These are phyloP conservation scores for Dovyalis caffra DNA, from an alignment of 345 rosid species.

Conservation along the genomic window DNA sequence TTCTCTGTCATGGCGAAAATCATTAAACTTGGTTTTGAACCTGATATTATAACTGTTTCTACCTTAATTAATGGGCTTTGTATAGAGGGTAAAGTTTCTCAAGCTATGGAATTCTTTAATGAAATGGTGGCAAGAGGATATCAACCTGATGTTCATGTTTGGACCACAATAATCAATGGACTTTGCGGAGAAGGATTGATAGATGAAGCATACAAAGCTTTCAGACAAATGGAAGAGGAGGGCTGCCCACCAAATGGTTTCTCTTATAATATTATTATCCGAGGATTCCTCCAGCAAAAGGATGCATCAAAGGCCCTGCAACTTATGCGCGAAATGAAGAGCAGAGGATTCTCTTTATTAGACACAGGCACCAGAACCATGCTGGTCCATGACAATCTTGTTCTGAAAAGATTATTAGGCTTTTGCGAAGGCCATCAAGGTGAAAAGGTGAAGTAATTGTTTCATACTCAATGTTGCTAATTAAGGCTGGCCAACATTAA, in stretches of 20 bases:
- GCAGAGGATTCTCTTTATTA: not conserved
- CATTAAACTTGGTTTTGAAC: too few relatives aligned
- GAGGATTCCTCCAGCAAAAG: too few relatives aligned
- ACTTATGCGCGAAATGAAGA: not conserved
- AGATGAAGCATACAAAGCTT: not conserved
- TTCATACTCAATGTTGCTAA: not conserved
- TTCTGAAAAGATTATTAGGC: not conserved
- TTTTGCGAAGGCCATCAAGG: not conserved
- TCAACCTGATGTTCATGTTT: too few relatives aligned
- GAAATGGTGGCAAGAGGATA: too few relatives aligned
- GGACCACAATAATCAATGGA: too few relatives aligned
- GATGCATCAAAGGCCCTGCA: not conserved
- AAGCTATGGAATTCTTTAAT: too few relatives aligned
- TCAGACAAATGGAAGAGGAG: not conserved
- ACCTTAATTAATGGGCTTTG: too few relatives aligned
- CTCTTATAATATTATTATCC: too few relatives aligned
- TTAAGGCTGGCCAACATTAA: too few relatives aligned
- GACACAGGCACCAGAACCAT: not conserved
- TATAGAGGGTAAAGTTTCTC: too few relatives aligned
- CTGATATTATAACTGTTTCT: too few relatives aligned
- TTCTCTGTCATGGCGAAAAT: too few relatives aligned
- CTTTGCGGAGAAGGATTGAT: not conserved
- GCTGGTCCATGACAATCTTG: not conserved
- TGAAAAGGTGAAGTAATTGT: not conserved
- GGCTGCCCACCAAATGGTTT: not conserved